These are phyloP conservation scores for Monosporozyma yasuniensis DNA, from an alignment of 805 yeast genomes.

Conservation along the genomic window DNA sequence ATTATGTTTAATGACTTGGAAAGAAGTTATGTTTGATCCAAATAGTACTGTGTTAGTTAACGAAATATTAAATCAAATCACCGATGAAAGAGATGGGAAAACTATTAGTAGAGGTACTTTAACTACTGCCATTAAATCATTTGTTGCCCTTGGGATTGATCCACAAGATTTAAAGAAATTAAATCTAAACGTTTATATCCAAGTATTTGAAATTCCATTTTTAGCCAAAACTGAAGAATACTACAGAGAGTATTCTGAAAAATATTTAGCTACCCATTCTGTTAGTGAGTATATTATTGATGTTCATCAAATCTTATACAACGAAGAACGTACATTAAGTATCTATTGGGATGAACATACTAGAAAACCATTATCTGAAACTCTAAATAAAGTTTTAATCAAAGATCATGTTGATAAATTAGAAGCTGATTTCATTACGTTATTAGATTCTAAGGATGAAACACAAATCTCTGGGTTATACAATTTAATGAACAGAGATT, in stretches of 20 bases:
- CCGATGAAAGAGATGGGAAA: conserved; percentile 69
- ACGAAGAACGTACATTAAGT: conserved; percentile 72
- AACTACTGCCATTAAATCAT: conserved; percentile 70
- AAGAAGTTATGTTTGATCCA: conserved; percentile 64
- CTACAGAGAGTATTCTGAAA: conserved; percentile 50
- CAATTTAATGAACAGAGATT: conserved; percentile 65
- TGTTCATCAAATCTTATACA: conserved; percentile 73
- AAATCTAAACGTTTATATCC: conserved; percentile 71
- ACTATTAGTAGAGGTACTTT: conserved; percentile 58
- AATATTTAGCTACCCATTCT: conserved; percentile 60
- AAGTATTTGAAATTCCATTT: conserved; percentile 69
- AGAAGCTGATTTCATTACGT: conserved; percentile 65
- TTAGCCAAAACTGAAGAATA: conserved; percentile 53
- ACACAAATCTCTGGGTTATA: conserved; percentile 72
- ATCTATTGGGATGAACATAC: conserved; percentile 81
- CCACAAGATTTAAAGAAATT: conserved; percentile 80
- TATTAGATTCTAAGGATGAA: conserved; percentile 55
- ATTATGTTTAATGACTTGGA: conserved; percentile 81
- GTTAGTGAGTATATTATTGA: conserved; percentile 86
- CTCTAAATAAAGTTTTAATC: conserved; percentile 68
- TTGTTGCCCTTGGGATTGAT: conserved; percentile 86
- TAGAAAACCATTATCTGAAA: conserved; percentile 63
- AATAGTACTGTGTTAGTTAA: conserved; percentile 50
- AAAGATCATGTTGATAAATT: conserved; percentile 67
- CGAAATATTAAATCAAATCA: conserved; percentile 70